Conservation (phyloP, 2,329 filamentous ascomycete genomes). For the Diaporthe citriasiana region DNA sequence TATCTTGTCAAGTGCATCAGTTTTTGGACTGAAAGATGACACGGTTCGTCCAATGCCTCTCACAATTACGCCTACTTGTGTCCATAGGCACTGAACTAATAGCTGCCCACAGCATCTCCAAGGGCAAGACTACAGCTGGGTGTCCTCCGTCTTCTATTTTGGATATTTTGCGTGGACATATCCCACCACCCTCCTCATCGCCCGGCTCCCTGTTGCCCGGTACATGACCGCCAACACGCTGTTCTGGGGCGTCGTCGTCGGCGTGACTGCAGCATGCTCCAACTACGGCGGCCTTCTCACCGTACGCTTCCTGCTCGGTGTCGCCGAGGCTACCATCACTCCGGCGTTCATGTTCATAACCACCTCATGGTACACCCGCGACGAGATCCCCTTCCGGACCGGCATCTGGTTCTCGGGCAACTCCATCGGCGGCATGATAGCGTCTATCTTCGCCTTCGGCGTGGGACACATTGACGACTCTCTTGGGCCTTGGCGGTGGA, state of each 20-base stretch:
- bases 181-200: constrained; percentile 60
- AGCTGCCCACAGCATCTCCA: constrained; percentile 49
- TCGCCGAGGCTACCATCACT: constrained; percentile 67
- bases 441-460: constrained; percentile 67
- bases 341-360: constrained; percentile 70
- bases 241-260: constrained; percentile 65
- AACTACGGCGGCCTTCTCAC: constrained; percentile 65
- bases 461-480: constrained; percentile 65
- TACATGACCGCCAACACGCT: constrained; percentile 63
- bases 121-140: constrained; percentile 61
- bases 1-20: constrained; percentile 67
- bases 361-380: constrained; percentile 69
- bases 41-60: constrained; percentile 48
- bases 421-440: constrained; percentile 61
- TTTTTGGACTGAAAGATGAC: constrained; percentile 68
- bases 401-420: constrained; percentile 71
- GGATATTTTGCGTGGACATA: constrained; percentile 57
- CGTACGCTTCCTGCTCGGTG: constrained; percentile 67
- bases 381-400: constrained; percentile 67
- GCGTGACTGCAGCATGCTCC: constrained; percentile 60
- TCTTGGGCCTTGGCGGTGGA: constrained; percentile 68
- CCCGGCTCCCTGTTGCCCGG: constrained; percentile 62
- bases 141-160: constrained; percentile 62
- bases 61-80: constrained; percentile 9
- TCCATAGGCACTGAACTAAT: neutral